phyloP scores from a whole-genome alignment of 768 basidiomycete genomes.

The Lepiota subincarnata region DNA sequence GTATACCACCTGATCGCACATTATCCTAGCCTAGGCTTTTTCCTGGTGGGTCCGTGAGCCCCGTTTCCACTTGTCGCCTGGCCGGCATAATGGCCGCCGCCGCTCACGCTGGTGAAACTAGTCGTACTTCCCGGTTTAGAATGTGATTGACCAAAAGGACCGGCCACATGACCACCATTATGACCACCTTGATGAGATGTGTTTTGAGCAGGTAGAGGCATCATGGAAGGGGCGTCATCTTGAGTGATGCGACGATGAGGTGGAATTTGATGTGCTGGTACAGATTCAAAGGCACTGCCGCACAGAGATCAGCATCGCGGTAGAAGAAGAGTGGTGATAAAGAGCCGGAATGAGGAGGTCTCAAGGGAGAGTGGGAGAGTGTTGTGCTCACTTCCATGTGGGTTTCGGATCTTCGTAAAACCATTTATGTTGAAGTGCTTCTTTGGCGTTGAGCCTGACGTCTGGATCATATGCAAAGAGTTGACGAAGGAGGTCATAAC shows the following conservation, averaged over 20 bases:
- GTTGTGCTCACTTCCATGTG: conserved; percentile 67
- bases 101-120: conserved; percentile 62
- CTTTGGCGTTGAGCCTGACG: conserved; percentile 74
- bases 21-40: conserved; percentile 56
- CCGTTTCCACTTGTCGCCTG: conserved; percentile 30
- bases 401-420: conserved; percentile 89
- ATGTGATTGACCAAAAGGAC: conserved; percentile 46
- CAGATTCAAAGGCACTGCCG: conserved; percentile 68
- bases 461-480: conserved; percentile 92
- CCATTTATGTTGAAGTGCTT: conserved; percentile 84
- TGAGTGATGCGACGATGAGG: conserved; percentile 87
- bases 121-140: conserved; percentile 57
- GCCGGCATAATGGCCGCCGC: conserved; percentile 40
- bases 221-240: conserved; percentile 88
- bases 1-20: conserved; percentile 7
- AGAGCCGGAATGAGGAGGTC: conserved; percentile 1
- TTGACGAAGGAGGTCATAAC: conserved; percentile 79
- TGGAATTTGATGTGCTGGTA: conserved; percentile 64
- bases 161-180: conserved; percentile 31
- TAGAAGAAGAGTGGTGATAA: background rate
- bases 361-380: background rate
- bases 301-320: no score
- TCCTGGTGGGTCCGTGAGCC: conserved; percentile 38
- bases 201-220: conserved; percentile 53
- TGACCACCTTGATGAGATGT: conserved; percentile 35